These are phyloP conservation scores for Osmozyma mogii DNA, from an alignment of 805 yeast species.

Conservation along the genomic window DNA sequence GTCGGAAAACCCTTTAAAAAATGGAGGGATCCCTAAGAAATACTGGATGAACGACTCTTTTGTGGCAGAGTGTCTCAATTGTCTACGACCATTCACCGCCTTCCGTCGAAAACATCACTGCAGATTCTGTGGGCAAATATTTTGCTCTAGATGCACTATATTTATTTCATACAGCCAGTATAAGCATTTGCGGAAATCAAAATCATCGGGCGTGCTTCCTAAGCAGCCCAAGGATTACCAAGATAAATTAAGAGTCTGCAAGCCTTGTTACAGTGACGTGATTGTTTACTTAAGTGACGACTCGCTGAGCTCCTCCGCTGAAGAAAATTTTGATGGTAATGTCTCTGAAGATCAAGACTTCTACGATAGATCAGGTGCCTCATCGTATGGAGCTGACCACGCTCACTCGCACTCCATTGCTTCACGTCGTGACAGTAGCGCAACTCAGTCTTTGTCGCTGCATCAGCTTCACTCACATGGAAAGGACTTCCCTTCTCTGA, in stretches of 20 bases:
- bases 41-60: slow-evolving; percentile 97
- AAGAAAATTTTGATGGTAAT: slow-evolving; percentile 10
- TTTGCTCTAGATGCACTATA: slow-evolving; percentile 76
- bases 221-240: slow-evolving; percentile 31
- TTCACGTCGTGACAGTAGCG: slow-evolving; percentile 16
- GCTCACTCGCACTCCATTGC: slow-evolving; percentile 21
- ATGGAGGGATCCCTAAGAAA: slow-evolving; percentile 57
- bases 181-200: slow-evolving; percentile 30
- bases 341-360: slow-evolving; percentile 1
- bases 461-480: too few relatives aligned
- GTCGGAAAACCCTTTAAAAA: slow-evolving; percentile 36
- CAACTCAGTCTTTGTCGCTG: not conserved
- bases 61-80: slow-evolving; percentile 78
- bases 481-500: too few relatives aligned
- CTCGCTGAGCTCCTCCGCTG: slow-evolving; percentile 29
- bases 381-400: slow-evolving; percentile 1
- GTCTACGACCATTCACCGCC: slow-evolving; percentile 73
- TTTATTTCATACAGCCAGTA: slow-evolving; percentile 53
- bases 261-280: slow-evolving; percentile 66
- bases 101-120: slow-evolving; percentile 93
- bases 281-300: slow-evolving; percentile 66
- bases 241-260: slow-evolving; percentile 73
- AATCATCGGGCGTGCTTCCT: slow-evolving; percentile 7
- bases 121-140: slow-evolving; percentile 91
- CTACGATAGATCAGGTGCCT: slow-evolving; percentile 11